Evolutionary conservation across 2,329 filamentous ascomycete species (phyloP).

Genomic region (Fusarium sp.): DNA sequence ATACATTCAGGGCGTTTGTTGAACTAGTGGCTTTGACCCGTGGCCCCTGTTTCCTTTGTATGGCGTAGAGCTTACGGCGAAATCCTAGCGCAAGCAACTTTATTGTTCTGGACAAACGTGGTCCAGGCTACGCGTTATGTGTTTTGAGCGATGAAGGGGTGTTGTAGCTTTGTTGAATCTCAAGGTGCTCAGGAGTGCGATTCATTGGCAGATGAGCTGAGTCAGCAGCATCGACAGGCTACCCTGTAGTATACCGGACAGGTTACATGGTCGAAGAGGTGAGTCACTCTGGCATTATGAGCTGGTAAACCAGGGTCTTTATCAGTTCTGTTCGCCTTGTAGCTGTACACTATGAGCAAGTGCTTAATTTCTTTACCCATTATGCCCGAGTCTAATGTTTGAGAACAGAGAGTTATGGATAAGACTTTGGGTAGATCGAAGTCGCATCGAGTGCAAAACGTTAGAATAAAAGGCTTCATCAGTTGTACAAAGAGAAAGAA

Average conservation of each 20-base stretch:
- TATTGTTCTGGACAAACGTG: constrained; percentile 1
- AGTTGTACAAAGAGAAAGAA: background rate
- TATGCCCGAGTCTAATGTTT: background rate
- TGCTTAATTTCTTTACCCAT: background rate
- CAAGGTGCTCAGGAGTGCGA: constrained; percentile 31
- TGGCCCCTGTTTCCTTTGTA: background rate
- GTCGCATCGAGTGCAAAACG: too few relatives aligned
- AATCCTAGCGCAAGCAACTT: background rate
- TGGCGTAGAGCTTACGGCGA: background rate
- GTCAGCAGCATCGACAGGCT: constrained; percentile 10
- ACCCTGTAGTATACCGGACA: constrained; percentile 12
- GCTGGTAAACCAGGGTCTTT: background rate
- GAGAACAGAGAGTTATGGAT: too few relatives aligned
- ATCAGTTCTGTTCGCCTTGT: background rate
- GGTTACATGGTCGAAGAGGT: background rate
- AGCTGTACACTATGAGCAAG: background rate
- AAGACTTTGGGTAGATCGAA: background rate
- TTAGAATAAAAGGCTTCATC: background rate
- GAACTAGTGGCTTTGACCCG: background rate
- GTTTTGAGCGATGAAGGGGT: constrained; percentile 22
- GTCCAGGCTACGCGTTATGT: constrained; percentile 23
- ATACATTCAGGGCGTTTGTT: constrained; percentile 4
- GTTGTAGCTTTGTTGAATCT: constrained; percentile 26
- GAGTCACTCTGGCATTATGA: background rate
- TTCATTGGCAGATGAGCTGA: constrained; percentile 32